Evolutionary conservation across 1,139 yeast species (phyloP).

Genomic region (Schizosaccharomyces versatilis): DNA sequence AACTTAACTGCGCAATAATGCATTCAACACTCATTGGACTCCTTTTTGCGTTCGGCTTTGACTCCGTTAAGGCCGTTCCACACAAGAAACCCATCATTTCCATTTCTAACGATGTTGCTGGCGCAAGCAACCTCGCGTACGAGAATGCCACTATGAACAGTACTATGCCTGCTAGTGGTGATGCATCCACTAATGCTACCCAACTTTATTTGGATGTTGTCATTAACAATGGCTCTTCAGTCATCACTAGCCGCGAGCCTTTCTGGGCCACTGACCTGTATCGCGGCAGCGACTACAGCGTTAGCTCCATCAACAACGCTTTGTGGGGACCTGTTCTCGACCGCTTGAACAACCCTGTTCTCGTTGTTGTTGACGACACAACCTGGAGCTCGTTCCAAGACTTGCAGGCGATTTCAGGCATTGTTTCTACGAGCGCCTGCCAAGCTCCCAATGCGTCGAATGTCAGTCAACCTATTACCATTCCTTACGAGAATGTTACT

Average conservation of each 20-base stretch:
- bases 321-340: not conserved
- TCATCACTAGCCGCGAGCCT: not conserved
- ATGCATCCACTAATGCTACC: not conserved
- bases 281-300: not conserved
- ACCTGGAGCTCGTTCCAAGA: not conserved
- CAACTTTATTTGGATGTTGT: not conserved
- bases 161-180: not conserved
- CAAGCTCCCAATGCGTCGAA: not conserved
- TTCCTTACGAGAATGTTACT: not conserved
- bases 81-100: not conserved
- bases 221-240: not conserved
- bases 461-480: not conserved
- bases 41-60: not conserved
- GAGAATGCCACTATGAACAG: not conserved
- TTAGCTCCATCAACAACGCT: not conserved
- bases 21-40: not conserved
- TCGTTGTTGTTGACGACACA: not conserved
- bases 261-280: not conserved
- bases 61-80: not conserved
- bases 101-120: not conserved
- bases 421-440: not conserved
- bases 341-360: not conserved
- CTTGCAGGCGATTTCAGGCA: not conserved
- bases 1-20: no score
- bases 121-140: no score